Percentiles rank a stretch among this genome's conserved stretches.
phyloP scores from a whole-genome alignment of 2,329 filamentous ascomycete species.

The Fusarium metavorans region DNA sequence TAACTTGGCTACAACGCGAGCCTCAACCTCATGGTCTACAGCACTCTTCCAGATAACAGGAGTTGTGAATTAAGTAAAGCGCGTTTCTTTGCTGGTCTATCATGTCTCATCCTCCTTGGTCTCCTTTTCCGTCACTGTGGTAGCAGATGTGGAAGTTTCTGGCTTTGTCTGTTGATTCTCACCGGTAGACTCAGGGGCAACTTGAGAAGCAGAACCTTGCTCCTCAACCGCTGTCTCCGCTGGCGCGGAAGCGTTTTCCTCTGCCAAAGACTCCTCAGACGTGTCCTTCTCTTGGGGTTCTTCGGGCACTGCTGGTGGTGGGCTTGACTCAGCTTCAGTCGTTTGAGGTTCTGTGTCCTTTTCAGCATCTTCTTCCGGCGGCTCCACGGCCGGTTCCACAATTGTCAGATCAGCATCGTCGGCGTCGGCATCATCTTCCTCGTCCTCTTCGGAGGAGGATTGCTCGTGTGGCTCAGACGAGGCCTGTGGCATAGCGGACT shows the following conservation, averaged over 20 bases:
- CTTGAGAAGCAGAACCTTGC: neutral
- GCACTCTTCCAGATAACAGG: slow-evolving; percentile 7
- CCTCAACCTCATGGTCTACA: slow-evolving; percentile 3
- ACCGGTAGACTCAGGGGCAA: neutral
- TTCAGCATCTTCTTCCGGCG: slow-evolving; percentile 33
- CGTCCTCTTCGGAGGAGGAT: slow-evolving; percentile 16
- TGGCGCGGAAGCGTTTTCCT: slow-evolving; percentile 6
- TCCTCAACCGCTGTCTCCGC: slow-evolving; percentile 12
- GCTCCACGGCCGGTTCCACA: slow-evolving; percentile 34
- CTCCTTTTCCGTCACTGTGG: slow-evolving; percentile 14
- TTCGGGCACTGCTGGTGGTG: slow-evolving; percentile 31
- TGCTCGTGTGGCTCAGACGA: slow-evolving; percentile 6
- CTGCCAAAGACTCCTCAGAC: slow-evolving; percentile 8
- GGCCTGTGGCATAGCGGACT: slow-evolving; percentile 43
- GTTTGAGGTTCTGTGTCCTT: slow-evolving; percentile 11
- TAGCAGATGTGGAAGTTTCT: slow-evolving; percentile 6
- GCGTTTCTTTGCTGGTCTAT: slow-evolving; percentile 14
- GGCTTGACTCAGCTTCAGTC: slow-evolving; percentile 9
- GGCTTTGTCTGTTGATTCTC: slow-evolving; percentile 15
- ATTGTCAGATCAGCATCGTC: slow-evolving; percentile 44
- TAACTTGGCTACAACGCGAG: neutral
- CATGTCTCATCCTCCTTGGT: slow-evolving; percentile 21
- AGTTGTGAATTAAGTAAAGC: slow-evolving; percentile 13
- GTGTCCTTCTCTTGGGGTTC: slow-evolving; percentile 35
- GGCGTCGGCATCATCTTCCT: slow-evolving; percentile 18